These are phyloP conservation scores for Venturiaceae sp. DNA, from an alignment of 2,329 filamentous ascomycete species.

Conservation along the genomic window DNA sequence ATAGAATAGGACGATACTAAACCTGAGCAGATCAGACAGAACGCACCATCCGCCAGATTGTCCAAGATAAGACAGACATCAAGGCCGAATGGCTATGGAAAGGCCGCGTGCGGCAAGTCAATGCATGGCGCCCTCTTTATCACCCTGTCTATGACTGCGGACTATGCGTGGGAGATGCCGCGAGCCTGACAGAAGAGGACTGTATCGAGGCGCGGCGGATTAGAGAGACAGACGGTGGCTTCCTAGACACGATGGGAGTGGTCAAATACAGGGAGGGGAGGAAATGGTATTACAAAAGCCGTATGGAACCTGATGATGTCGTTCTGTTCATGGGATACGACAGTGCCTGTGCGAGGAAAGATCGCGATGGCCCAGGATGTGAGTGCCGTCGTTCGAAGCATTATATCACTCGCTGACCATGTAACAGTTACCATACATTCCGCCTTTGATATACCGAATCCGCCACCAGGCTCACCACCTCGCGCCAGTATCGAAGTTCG, in stretches of 20 bases:
- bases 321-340: constrained; percentile 19
- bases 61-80: constrained; percentile 16
- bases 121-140: constrained; percentile 15
- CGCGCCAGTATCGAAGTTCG: constrained; percentile 6
- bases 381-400: neutral
- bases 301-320: constrained; percentile 15
- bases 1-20: neutral
- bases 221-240: constrained; percentile 11
- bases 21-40: constrained; percentile 15
- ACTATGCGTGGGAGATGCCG: constrained; percentile 17
- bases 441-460: constrained; percentile 4
- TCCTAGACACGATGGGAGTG: constrained; percentile 16
- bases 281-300: constrained; percentile 18
- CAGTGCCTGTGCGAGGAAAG: constrained; percentile 9
- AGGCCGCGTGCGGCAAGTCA: constrained; percentile 15
- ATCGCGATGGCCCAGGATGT: constrained; percentile 3
- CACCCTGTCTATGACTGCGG: constrained; percentile 16
- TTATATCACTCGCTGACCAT: neutral
- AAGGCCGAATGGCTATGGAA: constrained; percentile 15
- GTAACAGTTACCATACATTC: constrained; percentile 1
- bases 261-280: constrained; percentile 17
- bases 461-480: neutral
- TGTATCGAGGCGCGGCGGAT: constrained; percentile 14
- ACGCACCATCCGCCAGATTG: constrained; percentile 15
- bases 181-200: constrained; percentile 13